Evolutionary conservation across 2,329 filamentous ascomycete species (phyloP).

Genomic region (Salinomyces thailandicus): DNA sequence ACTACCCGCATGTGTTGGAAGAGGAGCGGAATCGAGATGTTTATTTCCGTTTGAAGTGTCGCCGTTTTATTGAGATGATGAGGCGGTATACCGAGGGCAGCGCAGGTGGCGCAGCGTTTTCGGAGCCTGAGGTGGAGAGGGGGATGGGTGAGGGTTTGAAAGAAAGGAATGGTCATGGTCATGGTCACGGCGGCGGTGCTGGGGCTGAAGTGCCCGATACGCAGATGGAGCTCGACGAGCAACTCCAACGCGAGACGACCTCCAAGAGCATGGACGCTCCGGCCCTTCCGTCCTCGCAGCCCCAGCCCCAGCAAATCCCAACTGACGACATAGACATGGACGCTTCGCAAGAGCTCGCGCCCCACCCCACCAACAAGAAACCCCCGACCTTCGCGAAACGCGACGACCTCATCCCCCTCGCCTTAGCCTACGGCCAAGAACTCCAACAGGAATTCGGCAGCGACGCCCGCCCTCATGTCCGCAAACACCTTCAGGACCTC

Average conservation of each 20-base stretch:
- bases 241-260: conserved; percentile 29
- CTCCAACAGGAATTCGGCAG: conserved; percentile 66
- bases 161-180: no score
- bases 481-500: conserved; percentile 67
- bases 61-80: conserved; percentile 94
- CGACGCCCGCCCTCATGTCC: conserved; percentile 59
- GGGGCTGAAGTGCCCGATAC: conserved; percentile 12
- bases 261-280: conserved; percentile 8
- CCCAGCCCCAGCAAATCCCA: conserved; percentile 7
- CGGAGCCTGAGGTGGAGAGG: conserved; percentile 20
- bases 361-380: conserved; percentile 21
- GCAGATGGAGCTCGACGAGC: conserved; percentile 50
- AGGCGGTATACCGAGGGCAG: conserved; percentile 59
- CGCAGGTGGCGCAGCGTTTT: conserved; percentile 34
- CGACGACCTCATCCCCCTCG: conserved; percentile 52
- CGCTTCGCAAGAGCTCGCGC: conserved; percentile 20
- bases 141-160: conserved; percentile 17
- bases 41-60: conserved; percentile 76
- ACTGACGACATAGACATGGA: conserved; percentile 26
- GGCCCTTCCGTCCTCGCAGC: neutral
- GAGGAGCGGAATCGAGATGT: conserved; percentile 62
- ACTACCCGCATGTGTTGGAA: conserved; percentile 70
- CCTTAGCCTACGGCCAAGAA: conserved; percentile 68
- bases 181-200: conserved; percentile 14
- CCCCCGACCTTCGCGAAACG: conserved; percentile 21